Base-by-base conservation (phyloP, 2,329 filamentous ascomycete species). In the Verticillium tricorpus region DNA sequence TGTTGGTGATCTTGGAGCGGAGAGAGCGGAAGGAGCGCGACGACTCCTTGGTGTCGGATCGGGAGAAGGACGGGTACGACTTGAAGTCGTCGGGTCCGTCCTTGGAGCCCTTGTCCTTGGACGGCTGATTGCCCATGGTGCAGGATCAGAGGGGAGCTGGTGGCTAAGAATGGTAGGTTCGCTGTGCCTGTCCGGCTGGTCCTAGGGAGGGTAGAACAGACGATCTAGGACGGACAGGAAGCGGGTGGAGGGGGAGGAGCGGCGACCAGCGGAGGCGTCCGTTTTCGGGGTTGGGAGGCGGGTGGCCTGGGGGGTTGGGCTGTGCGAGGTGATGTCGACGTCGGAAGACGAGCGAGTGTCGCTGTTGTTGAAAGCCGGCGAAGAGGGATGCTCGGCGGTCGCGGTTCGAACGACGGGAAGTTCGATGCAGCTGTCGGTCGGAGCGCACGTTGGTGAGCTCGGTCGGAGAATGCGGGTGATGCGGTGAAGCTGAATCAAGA, bases 21-120 rank as follows among this genome's bases (percentile, higher is more conserved):
- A 98, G 85, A 45, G 88, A 89, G 68, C 91, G 87, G 75, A 97
- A 88, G 5, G 93, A 97, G 67, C 93, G 90, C 35, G 90, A 87
- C 7, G 93, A 97, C 67, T 97, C 93, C 74, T 93, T 94, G 32
- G 94, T 98, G 73, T 98, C 94, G 61, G 93, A 92, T 73, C 90
- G 90, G 78, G 89, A 91, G 74, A 98, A 94, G 32, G 94, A 97
- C 32, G 93, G 94, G 75, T 95, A 96, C 34, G 92, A 91, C 75
- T 92, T 89, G 63, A 97, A 80, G 64, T 85, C 81, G 40, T 90
- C 86, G 40, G 70, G 64, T 59, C 74, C 73, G 52, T 74, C 67
- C 64, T 76, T 78, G 50, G 79, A 80, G 67, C 78, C 77, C 76
- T 85, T 90, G 72, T 85, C 82, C 70, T 85, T 86, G 69, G 90